Conservation (phyloP, 192 early-diverging fungal species). For the Entomortierella beljakovae region DNA sequence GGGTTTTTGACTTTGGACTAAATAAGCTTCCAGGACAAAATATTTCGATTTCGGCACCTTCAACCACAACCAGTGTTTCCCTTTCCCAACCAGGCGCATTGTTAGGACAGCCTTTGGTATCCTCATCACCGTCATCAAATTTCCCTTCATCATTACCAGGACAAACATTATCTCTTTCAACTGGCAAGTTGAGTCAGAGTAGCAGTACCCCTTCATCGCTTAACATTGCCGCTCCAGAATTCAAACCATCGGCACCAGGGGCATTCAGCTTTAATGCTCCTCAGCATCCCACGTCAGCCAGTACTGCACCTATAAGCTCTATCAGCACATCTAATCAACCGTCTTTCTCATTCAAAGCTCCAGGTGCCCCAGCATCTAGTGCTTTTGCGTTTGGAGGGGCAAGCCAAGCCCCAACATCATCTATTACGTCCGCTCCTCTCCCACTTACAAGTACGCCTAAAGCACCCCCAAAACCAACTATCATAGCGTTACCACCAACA, state of each 20-base stretch:
- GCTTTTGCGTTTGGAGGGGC: background rate
- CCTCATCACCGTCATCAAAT: background rate
- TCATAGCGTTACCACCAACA: too few relatives aligned
- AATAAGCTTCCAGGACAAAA: background rate
- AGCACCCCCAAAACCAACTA: too few relatives aligned
- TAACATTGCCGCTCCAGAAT: background rate
- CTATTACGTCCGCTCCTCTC: too few relatives aligned
- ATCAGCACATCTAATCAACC: background rate
- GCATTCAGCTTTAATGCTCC: background rate
- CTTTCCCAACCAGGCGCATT: background rate
- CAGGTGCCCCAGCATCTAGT: background rate
- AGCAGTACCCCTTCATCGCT: background rate
- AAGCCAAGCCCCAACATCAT: background rate
- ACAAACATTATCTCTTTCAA: background rate
- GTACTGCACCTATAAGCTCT: background rate
- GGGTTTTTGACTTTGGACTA: slow-evolving; percentile 3
- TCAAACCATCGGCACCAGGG: background rate
- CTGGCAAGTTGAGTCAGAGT: background rate
- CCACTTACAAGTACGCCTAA: too few relatives aligned
- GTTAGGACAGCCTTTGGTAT: background rate
- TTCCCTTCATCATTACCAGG: background rate
- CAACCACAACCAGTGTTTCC: background rate
- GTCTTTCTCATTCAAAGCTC: background rate
- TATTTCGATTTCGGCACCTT: background rate
- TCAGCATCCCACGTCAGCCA: background rate